Conservation (phyloP, 768 basidiomycete species). For the Krasilnikovozyma curviuscula region DNA sequence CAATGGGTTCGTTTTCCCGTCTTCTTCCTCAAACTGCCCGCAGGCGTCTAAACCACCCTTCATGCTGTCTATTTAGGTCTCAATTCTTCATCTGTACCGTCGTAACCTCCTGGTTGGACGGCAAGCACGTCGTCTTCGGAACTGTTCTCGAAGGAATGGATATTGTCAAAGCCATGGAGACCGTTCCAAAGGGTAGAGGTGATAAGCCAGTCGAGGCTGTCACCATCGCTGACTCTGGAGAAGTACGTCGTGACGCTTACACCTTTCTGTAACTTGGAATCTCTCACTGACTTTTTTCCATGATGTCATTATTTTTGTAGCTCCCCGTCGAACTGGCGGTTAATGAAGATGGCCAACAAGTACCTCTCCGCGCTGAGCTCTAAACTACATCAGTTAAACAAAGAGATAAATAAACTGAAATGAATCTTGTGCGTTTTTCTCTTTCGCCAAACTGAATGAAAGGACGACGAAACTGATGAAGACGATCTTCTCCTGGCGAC, state of each 20-base stretch:
- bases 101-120: constrained; percentile 73
- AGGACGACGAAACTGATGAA: no score
- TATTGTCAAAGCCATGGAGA: constrained; percentile 48
- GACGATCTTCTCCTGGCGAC: no score
- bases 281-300: background rate
- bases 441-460: no score
- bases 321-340: constrained; percentile 32
- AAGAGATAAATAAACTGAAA: no score
- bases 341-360: constrained; percentile 52
- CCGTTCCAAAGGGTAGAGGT: constrained; percentile 44
- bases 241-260: constrained; percentile 35
- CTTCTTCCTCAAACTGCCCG: constrained; percentile 43
- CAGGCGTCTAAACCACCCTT: background rate
- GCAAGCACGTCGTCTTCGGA: constrained; percentile 86
- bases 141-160: constrained; percentile 72
- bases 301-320: constrained; percentile 6
- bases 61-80: constrained; percentile 14
- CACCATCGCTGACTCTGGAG: constrained; percentile 65
- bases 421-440: no score
- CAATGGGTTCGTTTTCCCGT: constrained; percentile 57
- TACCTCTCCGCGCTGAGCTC: constrained; percentile 87
- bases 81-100: constrained; percentile 93
- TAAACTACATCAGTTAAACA: constrained; percentile 28
- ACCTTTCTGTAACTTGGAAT: background rate
- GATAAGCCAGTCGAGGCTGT: constrained; percentile 65